Conservation (phyloP, 192 early-diverging fungal genomes). For the Gorgonomyces haynaldii region DNA sequence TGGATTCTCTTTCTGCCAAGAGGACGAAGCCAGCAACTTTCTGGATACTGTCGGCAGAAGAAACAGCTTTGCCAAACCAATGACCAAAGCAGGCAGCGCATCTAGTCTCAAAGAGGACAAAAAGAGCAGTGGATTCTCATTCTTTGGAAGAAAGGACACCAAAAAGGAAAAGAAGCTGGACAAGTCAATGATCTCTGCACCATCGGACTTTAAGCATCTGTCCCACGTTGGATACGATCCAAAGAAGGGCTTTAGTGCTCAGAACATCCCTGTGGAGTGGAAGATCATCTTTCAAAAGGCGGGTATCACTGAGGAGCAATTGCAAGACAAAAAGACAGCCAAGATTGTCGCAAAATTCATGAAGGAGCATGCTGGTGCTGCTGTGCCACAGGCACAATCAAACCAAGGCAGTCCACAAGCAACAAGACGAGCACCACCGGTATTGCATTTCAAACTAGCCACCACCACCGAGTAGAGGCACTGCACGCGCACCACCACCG, state of each 20-base stretch:
- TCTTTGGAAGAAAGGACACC: conserved; percentile 10
- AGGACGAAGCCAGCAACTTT: conserved; percentile 34
- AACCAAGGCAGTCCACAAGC: too few species aligned
- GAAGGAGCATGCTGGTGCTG: conserved; percentile 26
- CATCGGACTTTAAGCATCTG: conserved; percentile 31
- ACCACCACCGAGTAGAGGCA: too few species aligned
- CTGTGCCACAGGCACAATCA: background rate
- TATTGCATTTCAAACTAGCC: too few species aligned
- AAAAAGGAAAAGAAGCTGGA: conserved; percentile 20
- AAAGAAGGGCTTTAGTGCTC: conserved; percentile 32
- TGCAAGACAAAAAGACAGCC: conserved; percentile 25
- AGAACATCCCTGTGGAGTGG: conserved; percentile 45
- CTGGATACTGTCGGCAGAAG: background rate
- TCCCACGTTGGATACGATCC: conserved; percentile 32
- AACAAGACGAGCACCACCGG: too few species aligned
- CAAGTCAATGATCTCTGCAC: conserved; percentile 35
- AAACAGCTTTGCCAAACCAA: conserved; percentile 5
- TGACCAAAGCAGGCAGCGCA: conserved; percentile 1
- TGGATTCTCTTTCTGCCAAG: conserved; percentile 41
- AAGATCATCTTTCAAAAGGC: conserved; percentile 41
- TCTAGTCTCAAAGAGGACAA: conserved; percentile 13
- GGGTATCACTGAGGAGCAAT: conserved; percentile 43
- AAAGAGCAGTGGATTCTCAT: conserved; percentile 10
- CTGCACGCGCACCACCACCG: too few species aligned
- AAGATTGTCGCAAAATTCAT: conserved; percentile 41